phyloP scores from a whole-genome alignment of 345 rosid genomes.

The Syzygium aromaticum region DNA sequence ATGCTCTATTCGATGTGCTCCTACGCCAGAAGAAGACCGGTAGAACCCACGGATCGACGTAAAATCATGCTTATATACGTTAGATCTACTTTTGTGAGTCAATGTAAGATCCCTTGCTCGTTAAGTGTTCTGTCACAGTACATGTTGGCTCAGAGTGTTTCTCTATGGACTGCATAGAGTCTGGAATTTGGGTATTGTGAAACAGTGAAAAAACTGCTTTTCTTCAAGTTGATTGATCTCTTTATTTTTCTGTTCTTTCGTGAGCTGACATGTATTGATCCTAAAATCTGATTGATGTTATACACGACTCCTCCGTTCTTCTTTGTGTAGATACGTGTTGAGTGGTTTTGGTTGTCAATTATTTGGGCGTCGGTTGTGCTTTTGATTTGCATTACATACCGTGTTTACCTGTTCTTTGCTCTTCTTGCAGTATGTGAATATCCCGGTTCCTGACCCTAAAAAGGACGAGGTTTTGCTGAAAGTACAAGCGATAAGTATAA shows the following conservation, averaged over 20 bases:
- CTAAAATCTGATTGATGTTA: not conserved
- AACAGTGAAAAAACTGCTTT: not conserved
- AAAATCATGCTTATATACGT: not conserved
- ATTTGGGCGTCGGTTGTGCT: not conserved
- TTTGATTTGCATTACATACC: not conserved
- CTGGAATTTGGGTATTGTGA: not conserved
- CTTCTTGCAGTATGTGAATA: slow-evolving; percentile 50
- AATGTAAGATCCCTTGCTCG: not conserved
- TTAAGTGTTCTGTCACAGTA: not conserved
- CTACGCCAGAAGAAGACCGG: not conserved
- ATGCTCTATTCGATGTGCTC: not conserved
- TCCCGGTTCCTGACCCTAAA: slow-evolving; percentile 40
- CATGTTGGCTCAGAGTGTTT: not conserved
- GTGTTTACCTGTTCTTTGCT: not conserved
- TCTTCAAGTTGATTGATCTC: not conserved
- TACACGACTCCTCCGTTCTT: not conserved
- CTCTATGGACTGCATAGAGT: not conserved
- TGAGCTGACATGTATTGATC: not conserved
- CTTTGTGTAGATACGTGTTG: not conserved
- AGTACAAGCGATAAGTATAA: slow-evolving; percentile 46
- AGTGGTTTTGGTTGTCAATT: not conserved
- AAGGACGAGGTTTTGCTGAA: slow-evolving; percentile 49
- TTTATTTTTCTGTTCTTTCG: not conserved
- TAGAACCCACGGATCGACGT: not conserved
- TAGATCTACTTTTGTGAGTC: not conserved